Conservation (phyloP, 805 yeast species). For the Schwanniomyces yamadae region DNA sequence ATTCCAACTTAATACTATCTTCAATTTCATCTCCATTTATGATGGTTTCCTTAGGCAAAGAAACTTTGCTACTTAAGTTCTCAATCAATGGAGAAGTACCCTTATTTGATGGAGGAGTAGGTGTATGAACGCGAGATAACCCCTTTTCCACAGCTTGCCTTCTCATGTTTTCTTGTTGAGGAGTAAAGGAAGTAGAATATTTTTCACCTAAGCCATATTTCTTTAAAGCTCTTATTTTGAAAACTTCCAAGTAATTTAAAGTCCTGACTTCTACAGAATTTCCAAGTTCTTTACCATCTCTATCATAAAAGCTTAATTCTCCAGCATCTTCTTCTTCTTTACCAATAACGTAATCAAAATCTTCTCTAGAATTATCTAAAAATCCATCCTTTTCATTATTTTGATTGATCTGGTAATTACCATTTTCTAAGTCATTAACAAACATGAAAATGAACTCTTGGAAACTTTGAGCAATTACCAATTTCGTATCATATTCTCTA, state of each 20-base stretch:
- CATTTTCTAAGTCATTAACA: conserved; percentile 41
- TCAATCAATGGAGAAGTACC: neutral
- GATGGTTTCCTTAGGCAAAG: conserved; percentile 43
- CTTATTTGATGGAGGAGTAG: neutral
- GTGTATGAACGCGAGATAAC: too few species aligned
- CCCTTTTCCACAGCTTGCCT: neutral
- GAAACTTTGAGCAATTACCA: conserved; percentile 36
- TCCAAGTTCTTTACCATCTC: conserved; percentile 36
- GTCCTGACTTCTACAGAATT: conserved; percentile 26
- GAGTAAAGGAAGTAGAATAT: conserved; percentile 38
- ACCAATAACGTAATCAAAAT: conserved; percentile 40
- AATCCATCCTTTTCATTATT: conserved; percentile 35
- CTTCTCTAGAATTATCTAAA: conserved; percentile 36
- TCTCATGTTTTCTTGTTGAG: conserved; percentile 14
- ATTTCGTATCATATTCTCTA: conserved; percentile 44
- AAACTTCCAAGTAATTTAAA: conserved; percentile 41
- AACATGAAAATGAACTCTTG: conserved; percentile 40
- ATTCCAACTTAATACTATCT: too few species aligned
- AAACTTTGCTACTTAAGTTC: conserved; percentile 14
- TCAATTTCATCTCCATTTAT: conserved; percentile 24
- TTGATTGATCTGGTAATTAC: conserved; percentile 41
- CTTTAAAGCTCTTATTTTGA: conserved; percentile 42
- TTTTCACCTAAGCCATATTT: conserved; percentile 37
- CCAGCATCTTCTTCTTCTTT: conserved; percentile 48
- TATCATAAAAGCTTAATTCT: conserved; percentile 38